Conservation (phyloP, 139 green algal species). For the Closterium sp. region DNA sequence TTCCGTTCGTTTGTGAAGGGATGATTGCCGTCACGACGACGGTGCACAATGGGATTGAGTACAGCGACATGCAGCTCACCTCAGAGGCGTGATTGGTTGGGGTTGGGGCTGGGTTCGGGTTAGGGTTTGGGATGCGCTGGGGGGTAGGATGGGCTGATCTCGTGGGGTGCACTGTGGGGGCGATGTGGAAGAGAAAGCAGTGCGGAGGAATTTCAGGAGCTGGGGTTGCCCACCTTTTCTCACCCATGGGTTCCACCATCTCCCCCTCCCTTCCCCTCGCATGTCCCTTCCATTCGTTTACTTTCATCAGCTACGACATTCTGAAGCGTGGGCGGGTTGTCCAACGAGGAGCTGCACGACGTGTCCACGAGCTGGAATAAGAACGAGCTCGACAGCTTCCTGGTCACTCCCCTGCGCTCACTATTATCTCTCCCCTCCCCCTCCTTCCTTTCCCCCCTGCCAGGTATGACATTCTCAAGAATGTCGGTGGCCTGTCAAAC, state of each 20-base stretch:
- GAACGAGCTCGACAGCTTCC: background rate
- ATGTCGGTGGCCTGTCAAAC: slow-evolving; percentile 90
- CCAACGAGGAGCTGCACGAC: slow-evolving; percentile 85
- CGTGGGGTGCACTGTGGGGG: too few species aligned
- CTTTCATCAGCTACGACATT: slow-evolving; percentile 92
- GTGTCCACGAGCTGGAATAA: slow-evolving; percentile 70
- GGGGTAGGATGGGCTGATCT: too few species aligned
- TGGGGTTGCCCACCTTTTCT: too few species aligned
- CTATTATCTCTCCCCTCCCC: too few species aligned
- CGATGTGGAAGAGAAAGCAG: too few species aligned
- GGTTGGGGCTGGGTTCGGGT: too few species aligned
- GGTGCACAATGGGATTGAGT: slow-evolving; percentile 99
- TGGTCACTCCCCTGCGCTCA: background rate
- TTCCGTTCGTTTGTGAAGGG: slow-evolving; percentile 85
- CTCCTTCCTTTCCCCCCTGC: background rate
- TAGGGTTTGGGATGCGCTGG: too few species aligned
- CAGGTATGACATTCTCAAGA: slow-evolving; percentile 92
- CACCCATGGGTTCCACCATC: too few species aligned
- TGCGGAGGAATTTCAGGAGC: too few species aligned
- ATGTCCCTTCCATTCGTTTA: background rate
- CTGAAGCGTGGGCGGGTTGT: slow-evolving; percentile 90
- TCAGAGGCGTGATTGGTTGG: slow-evolving; percentile 61
- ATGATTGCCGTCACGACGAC: slow-evolving; percentile 99
- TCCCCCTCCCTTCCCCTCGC: too few species aligned
- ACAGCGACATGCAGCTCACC: slow-evolving; percentile 99